Evolutionary conservation across 768 basidiomycete genomes (phyloP).

Genomic region (Holtermanniella nyarrowii): DNA sequence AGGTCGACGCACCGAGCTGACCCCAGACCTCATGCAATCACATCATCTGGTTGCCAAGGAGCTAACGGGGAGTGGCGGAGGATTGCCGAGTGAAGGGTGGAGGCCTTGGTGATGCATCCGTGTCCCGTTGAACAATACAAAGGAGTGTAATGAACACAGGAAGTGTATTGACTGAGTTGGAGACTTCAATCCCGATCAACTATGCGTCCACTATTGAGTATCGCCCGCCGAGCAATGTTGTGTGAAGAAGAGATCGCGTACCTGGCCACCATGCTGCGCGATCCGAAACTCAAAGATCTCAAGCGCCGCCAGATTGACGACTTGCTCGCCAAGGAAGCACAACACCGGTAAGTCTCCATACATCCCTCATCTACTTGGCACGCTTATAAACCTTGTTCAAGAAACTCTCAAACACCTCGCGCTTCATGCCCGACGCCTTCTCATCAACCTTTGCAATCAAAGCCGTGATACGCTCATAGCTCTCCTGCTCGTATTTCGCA

Average conservation of each 20-base stretch:
- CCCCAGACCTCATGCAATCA: constrained; percentile 37
- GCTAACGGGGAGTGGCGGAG: constrained; percentile 26
- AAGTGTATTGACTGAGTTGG: too few relatives aligned
- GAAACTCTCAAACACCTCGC: constrained; percentile 73
- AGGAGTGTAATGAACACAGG: too few relatives aligned
- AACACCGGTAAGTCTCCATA: not conserved
- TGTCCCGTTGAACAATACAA: too few relatives aligned
- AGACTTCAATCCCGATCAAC: too few relatives aligned
- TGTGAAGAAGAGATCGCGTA: not conserved
- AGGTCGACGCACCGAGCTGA: constrained; percentile 1
- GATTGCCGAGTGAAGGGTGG: constrained; percentile 28
- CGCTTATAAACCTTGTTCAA: constrained; percentile 72
- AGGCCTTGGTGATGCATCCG: constrained; percentile 27
- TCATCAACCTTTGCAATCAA: constrained; percentile 69
- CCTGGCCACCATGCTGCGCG: not conserved
- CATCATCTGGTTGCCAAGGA: constrained; percentile 39
- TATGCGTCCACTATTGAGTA: too few relatives aligned
- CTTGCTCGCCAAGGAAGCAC: not conserved
- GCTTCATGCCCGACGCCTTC: constrained; percentile 46
- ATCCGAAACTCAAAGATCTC: not conserved
- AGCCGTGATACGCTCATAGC: constrained; percentile 55
- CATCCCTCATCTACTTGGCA: constrained; percentile 43
- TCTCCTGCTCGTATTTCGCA: constrained; percentile 63
- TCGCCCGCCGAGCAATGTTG: too few relatives aligned
- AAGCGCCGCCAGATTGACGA: not conserved